These are phyloP conservation scores for Conoideocrella luteorostrata DNA, from an alignment of 2,329 filamentous ascomycete genomes.

Conservation along the genomic window DNA sequence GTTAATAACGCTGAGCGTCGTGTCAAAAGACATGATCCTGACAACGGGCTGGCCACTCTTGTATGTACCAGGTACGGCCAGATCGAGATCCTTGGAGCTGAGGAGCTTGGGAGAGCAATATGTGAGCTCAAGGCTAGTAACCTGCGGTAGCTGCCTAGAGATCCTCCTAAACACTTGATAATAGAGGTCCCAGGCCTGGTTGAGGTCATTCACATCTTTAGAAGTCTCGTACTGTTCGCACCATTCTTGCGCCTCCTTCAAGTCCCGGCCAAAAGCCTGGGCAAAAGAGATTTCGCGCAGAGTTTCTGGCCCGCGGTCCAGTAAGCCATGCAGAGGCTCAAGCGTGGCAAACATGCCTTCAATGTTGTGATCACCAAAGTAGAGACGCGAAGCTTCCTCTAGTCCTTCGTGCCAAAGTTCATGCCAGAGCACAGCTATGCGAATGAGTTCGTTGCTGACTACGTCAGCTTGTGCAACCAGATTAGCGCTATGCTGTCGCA, in stretches of 20 bases:
- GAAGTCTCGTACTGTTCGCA: slow-evolving; percentile 86
- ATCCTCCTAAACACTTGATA: slow-evolving; percentile 98
- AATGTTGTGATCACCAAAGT: slow-evolving; percentile 96
- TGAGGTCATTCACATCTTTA: slow-evolving; percentile 88
- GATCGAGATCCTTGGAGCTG: slow-evolving; percentile 74
- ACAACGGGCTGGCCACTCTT: slow-evolving; percentile 71
- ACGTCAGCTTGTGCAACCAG: slow-evolving; percentile 93
- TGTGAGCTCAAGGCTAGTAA: slow-evolving; percentile 87
- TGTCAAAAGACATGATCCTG: slow-evolving; percentile 82
- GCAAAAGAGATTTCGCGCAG: slow-evolving; percentile 94
- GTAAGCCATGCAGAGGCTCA: slow-evolving; percentile 81
- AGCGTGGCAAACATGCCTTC: slow-evolving; percentile 94
- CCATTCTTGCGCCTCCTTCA: slow-evolving; percentile 93
- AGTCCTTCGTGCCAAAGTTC: slow-evolving; percentile 98
- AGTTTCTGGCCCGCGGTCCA: slow-evolving; percentile 88
- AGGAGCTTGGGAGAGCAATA: slow-evolving; percentile 96
- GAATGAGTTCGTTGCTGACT: slow-evolving; percentile 93
- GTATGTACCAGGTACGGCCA: slow-evolving; percentile 96
- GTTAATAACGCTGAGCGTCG: slow-evolving; percentile 84
- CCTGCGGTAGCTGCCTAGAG: slow-evolving; percentile 82
- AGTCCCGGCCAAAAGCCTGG: slow-evolving; percentile 91
- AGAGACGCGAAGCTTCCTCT: slow-evolving; percentile 91
- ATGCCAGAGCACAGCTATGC: slow-evolving; percentile 96
- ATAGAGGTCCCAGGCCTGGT: slow-evolving; percentile 98
- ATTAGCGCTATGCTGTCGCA: slow-evolving; percentile 88